Evolutionary conservation across 2,329 filamentous ascomycete genomes (phyloP).

Genomic region (Myrmaecium sp.): DNA sequence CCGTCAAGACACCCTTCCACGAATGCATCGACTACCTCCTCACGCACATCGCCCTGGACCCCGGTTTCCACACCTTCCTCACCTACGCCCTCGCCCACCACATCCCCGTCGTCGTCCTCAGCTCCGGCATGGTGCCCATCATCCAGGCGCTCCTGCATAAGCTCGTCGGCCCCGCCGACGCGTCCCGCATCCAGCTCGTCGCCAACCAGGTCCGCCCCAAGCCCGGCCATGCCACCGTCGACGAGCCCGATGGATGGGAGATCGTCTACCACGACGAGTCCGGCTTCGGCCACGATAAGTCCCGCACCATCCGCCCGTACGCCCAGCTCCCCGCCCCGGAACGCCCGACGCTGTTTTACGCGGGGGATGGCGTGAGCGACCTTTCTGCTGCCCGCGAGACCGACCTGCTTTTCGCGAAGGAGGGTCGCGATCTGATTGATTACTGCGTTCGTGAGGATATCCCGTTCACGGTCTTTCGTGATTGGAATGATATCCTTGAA

Average conservation of each 20-base stretch:
- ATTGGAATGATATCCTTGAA: slow-evolving; percentile 64
- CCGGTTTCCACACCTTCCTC: slow-evolving; percentile 76
- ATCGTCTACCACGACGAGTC: slow-evolving; percentile 82
- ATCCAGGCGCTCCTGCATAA: slow-evolving; percentile 70
- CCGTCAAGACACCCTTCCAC: slow-evolving; percentile 61
- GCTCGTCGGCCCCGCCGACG: slow-evolving; percentile 64
- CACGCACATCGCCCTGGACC: slow-evolving; percentile 75
- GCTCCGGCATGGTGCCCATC: slow-evolving; percentile 81
- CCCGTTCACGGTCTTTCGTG: slow-evolving; percentile 73
- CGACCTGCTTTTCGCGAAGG: slow-evolving; percentile 29
- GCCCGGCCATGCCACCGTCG: slow-evolving; percentile 57
- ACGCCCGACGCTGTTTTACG: slow-evolving; percentile 79
- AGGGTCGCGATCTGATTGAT: slow-evolving; percentile 55
- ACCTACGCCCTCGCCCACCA: slow-evolving; percentile 65
- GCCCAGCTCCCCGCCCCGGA: slow-evolving; percentile 48
- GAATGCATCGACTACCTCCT: slow-evolving; percentile 66
- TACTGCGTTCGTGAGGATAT: slow-evolving; percentile 75
- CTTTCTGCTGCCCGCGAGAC: slow-evolving; percentile 84
- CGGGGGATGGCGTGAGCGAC: slow-evolving; percentile 86
- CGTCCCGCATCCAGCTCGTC: slow-evolving; percentile 70
- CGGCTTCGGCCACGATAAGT: slow-evolving; percentile 94
- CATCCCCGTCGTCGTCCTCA: slow-evolving; percentile 81
- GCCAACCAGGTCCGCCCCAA: slow-evolving; percentile 61
- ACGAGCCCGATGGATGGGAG: slow-evolving; percentile 70
- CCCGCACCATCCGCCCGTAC: slow-evolving; percentile 76